Conservation (phyloP, 805 yeast species). For the Soucietia sequanensis region DNA sequence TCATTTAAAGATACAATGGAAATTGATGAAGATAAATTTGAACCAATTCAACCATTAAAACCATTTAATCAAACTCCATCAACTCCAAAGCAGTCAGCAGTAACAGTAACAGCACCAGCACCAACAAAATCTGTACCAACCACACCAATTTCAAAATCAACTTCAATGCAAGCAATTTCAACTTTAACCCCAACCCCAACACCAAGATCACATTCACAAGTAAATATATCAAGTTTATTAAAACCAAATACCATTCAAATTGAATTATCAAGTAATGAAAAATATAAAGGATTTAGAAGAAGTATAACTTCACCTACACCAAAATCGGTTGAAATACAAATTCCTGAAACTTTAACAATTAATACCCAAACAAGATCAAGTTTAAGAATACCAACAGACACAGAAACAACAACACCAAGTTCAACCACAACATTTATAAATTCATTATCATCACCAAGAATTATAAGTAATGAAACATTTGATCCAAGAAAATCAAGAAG, state of each 20-base stretch:
- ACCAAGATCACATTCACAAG: conserved; percentile 1
- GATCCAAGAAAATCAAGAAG: conserved; percentile 22
- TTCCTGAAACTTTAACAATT: conserved; percentile 16
- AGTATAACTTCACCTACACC: conserved; percentile 17
- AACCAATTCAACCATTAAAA: conserved; percentile 27
- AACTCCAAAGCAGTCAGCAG: conserved; percentile 11
- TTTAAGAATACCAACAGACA: no score
- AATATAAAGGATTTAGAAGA: conserved; percentile 44
- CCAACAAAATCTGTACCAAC: conserved; percentile 1
- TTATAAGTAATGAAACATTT: conserved; percentile 8
- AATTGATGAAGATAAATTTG: conserved; percentile 11
- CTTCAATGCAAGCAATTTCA: conserved; percentile 5
- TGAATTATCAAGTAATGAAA: conserved; percentile 28
- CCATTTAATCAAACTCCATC: conserved; percentile 8
- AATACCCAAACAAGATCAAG: no score
- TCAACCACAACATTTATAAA: conserved; percentile 6
- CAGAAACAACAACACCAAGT: no score
- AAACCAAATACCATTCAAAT: conserved; percentile 18
- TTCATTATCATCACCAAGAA: conserved; percentile 7
- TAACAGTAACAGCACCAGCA: conserved; percentile 11
- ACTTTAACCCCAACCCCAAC: not conserved
- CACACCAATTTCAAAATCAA: conserved; percentile 3
- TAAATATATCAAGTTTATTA: conserved; percentile 2
- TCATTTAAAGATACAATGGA: conserved; percentile 7
- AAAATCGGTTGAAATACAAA: conserved; percentile 19